Base-by-base conservation (phyloP, 768 basidiomycete genomes). In the Hydnum rufescens region DNA sequence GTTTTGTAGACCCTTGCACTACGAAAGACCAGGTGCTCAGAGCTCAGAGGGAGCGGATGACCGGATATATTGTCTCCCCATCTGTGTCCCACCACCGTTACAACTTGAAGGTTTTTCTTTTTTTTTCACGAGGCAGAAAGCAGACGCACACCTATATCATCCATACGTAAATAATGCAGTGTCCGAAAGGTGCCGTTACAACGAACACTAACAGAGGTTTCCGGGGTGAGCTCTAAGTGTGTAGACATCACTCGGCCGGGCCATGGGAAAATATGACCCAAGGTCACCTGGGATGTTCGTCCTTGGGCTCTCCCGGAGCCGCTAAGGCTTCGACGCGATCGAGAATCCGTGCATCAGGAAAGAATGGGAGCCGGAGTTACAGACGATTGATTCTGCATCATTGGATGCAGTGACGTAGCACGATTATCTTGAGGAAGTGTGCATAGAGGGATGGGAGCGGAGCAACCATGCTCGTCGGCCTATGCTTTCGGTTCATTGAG, bases 261-360 rank as follows among this genome's bases (percentile, higher is more conserved):
- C 87, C 87, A 66, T 89, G 87, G 5, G 81, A 84, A 65, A 88
- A 89, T 36, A 90, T 71, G 29, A 87, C 74, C 29, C 89, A 70
- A 0, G 84, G 82, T 82, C 82, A 84, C 47, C 71, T 70, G 13
- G 53, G 42, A 28, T 58, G 6, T 3, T 32, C 18, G 5, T 53
- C 30, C 36, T 39, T 39, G 13, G 13, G 13, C 36, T 13, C 22
- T 4, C 31, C 29, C 13, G 22, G 28, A 8, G 55, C 22, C 30
- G 44, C 18, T 1, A n/a, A 19, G 3, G 32, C n/a, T 5, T 23
- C 6, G n/a, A 18, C 30, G 6, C 70, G 71, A 32, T 64, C 60
- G 3, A 75, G 68, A 22, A 79, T 71, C 3, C 74, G 73, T 2
- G 75, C 76, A 53, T 74, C 72, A 6, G 64, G 63, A 58, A 74